Evolutionary conservation across 345 rosid genomes (phyloP), one percentile per base, ranked within the genome.

Genomic region (Microcos paniculata): DNA sequence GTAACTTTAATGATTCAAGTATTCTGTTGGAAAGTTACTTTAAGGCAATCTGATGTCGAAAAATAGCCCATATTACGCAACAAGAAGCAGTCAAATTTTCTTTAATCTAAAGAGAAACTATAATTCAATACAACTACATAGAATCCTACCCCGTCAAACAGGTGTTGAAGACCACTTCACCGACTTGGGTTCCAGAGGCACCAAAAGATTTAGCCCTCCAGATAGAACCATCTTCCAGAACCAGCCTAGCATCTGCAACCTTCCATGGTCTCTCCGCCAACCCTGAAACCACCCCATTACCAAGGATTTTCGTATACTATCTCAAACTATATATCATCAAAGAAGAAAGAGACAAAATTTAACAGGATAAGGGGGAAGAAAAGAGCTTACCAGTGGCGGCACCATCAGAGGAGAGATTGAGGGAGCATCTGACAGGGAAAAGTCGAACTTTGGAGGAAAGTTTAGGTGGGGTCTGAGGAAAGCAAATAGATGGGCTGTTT

Each of bases 121-220:
- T 63, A 31, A 18, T 43, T 42, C 23, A 64, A 68, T 24, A 11
- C 4, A 48, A 23, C 15, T 42, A 70, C 6, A 35, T 35, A 35
- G 55, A 66, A 56, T 43, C 83, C 63, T 62, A 93, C 98, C 98
- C 97, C 16, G 98, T 96, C 82, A 96, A 80, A 61, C 98, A 96
- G 26, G 99, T 96, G 76, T 94, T 96, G 81, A 96, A 96, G 6
- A 96, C 99, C 73, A 96, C 92, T 84, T 96, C 98, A 0, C 98
- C 98, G 71, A 96, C 89, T 83, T 91, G 97, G 10, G 98, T 93
- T 57, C 98, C 99, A 12, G 85, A 84, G 66, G 97, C 96, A 85
- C 99, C 98, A 79, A 96, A 96, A 3, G 99, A 88, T 88, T 94
- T 96, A 49, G 98, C 99, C 73, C 76, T 88, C 99, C 99, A 96